Evolutionary conservation across 495 filamentous ascomycete species (phyloP).

Genomic region (Cercophora scortea): DNA sequence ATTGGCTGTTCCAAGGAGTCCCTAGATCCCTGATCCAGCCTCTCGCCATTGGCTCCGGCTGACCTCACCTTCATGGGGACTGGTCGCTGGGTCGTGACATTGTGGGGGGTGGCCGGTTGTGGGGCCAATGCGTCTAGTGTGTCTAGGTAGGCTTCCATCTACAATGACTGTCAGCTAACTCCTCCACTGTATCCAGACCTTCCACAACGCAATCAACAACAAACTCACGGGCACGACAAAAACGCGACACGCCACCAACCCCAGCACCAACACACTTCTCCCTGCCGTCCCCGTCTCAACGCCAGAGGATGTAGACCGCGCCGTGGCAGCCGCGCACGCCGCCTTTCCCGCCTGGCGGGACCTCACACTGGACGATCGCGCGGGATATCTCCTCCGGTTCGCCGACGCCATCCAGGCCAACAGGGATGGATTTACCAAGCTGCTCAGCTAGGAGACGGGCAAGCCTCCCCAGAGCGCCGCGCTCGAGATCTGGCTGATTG

Average conservation of each 20-base stretch:
- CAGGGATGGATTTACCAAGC: slow-evolving; percentile 17
- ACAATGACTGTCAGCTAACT: too few relatives aligned
- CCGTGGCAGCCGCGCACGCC: slow-evolving; percentile 31
- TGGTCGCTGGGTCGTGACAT: too few relatives aligned
- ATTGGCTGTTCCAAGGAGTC: too few relatives aligned
- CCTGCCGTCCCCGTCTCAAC: slow-evolving; percentile 31
- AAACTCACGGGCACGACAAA: not conserved
- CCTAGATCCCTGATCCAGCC: too few relatives aligned
- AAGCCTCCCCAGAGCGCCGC: slow-evolving; percentile 3
- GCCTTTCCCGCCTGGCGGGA: slow-evolving; percentile 35
- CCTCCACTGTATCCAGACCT: not conserved
- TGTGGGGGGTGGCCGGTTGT: too few relatives aligned
- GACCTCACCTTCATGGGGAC: too few relatives aligned
- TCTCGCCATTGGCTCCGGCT: too few relatives aligned
- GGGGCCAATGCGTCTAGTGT: too few relatives aligned
- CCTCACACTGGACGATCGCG: slow-evolving; percentile 32
- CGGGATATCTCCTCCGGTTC: slow-evolving; percentile 41
- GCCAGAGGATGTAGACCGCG: slow-evolving; percentile 33
- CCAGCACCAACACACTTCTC: slow-evolving; percentile 30
- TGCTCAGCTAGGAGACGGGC: slow-evolving; percentile 18
- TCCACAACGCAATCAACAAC: slow-evolving; percentile 6
- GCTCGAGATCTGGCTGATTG: slow-evolving; percentile 22
- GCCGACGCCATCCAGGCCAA: slow-evolving; percentile 28
- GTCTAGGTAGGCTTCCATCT: too few relatives aligned
- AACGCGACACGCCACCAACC: slow-evolving; percentile 29